Percentiles rank a stretch among this genome's conserved stretches.
Evolutionary conservation across 2,329 filamentous ascomycete genomes (phyloP).

Genomic region (Penicillium sp.): DNA sequence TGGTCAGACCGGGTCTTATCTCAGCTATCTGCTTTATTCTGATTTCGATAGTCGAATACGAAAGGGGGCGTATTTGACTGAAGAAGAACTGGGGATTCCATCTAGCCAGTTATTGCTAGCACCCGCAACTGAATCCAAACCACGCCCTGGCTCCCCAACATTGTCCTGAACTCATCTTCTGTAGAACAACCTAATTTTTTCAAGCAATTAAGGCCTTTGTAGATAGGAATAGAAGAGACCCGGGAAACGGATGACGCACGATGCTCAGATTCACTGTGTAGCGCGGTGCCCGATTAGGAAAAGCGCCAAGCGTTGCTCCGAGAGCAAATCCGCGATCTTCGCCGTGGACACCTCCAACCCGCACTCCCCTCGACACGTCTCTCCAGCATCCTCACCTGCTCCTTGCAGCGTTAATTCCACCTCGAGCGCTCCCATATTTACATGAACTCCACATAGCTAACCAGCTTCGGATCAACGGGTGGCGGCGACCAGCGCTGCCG

Average conservation of each 20-base stretch:
- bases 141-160: slow-evolving; percentile 3
- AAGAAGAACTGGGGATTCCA: background rate
- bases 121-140: slow-evolving; percentile 12
- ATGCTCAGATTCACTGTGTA: background rate
- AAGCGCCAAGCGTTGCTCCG: slow-evolving; percentile 25
- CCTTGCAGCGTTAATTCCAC: background rate
- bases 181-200: no score
- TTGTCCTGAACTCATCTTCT: no score
- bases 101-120: slow-evolving; percentile 8
- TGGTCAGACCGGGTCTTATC: no score
- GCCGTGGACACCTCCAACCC: slow-evolving; percentile 9
- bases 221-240: no score
- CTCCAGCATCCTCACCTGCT: background rate
- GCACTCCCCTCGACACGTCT: slow-evolving; percentile 2
- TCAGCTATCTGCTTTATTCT: no score
- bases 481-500: slow-evolving; percentile 27
- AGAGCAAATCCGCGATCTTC: slow-evolving; percentile 25
- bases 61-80: no score
- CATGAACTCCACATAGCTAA: slow-evolving; percentile 8
- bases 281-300: slow-evolving; percentile 21
- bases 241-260: no score
- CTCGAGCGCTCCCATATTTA: background rate
- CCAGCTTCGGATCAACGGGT: slow-evolving; percentile 11
- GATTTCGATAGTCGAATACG: no score
- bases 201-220: no score